These are phyloP conservation scores for Pleurotus eryngii DNA, from an alignment of 768 basidiomycete species.

Conservation along the genomic window DNA sequence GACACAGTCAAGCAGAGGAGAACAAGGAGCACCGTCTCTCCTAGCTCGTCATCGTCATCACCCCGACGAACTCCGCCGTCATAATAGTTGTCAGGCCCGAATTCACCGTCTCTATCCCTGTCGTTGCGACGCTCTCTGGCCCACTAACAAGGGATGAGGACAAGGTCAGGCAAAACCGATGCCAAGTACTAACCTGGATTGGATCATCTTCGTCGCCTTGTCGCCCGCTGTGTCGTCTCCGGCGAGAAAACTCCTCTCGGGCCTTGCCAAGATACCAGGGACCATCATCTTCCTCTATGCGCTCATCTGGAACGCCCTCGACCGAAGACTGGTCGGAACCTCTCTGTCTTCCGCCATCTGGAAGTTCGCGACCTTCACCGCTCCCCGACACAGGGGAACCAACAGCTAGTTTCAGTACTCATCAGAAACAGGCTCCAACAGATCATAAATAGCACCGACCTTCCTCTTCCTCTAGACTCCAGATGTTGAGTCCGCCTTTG, in stretches of 20 bases:
- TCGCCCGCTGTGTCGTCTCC: conserved; percentile 34
- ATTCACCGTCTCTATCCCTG: conserved; percentile 69
- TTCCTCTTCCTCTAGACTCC: conserved; percentile 57
- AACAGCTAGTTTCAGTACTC: not conserved
- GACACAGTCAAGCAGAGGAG: conserved; percentile 71
- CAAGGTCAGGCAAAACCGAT: not conserved
- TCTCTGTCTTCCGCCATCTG: conserved; percentile 29
- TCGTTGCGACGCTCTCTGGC: conserved; percentile 73
- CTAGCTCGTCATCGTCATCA: conserved; percentile 65
- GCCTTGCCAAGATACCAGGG: conserved; percentile 85
- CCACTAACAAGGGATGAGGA: conserved; percentile 46
- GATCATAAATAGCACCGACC: conserved; percentile 17
- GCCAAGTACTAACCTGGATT: conserved; percentile 49
- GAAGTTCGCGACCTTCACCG: conserved; percentile 37
- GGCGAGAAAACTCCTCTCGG: conserved; percentile 69
- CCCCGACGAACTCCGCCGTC: conserved; percentile 60
- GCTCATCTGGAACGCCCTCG: conserved; percentile 29
- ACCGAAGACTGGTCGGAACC: conserved; percentile 13
- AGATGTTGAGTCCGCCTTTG: conserved; percentile 62
- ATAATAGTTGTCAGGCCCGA: conserved; percentile 81
- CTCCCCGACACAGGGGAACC: conserved; percentile 4
- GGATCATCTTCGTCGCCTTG: conserved; percentile 63
- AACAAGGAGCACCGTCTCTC: conserved; percentile 78
- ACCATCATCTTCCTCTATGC: conserved; percentile 54
- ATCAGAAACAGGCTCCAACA: conserved; percentile 3